These are phyloP conservation scores for Ceratobasidium sp. DNA, from an alignment of 1,284 basidiomycete species.

Conservation along the genomic window DNA sequence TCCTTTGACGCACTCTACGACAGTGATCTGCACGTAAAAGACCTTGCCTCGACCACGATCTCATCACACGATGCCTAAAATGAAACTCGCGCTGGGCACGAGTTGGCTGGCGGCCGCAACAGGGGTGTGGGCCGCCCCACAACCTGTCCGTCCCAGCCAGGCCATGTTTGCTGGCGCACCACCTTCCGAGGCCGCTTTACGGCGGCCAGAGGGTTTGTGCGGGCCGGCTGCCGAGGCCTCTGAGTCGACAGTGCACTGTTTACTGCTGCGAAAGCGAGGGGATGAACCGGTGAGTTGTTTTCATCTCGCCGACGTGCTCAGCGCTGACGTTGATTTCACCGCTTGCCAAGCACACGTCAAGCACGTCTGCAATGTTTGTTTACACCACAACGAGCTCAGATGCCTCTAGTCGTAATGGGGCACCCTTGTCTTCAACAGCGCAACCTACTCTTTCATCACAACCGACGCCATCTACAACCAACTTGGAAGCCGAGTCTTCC, in stretches of 20 bases:
- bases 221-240: background rate
- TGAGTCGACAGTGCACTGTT: background rate
- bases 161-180: constrained; percentile 1
- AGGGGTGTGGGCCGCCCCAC: constrained; percentile 25
- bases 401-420: background rate
- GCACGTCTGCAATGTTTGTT: background rate
- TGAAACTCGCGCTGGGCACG: constrained; percentile 44
- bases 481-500: constrained; percentile 2
- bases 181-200: constrained; percentile 1
- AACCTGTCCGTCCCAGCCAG: constrained; percentile 13
- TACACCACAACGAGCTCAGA: background rate
- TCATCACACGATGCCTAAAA: constrained; percentile 8
- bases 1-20: constrained; percentile 31
- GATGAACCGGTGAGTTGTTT: constrained; percentile 33
- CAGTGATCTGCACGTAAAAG: constrained; percentile 26
- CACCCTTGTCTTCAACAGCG: constrained; percentile 3
- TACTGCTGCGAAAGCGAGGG: background rate
- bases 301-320: constrained; percentile 12
- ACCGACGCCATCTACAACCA: background rate
- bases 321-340: constrained; percentile 3
- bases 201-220: background rate
- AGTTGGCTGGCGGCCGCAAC: constrained; percentile 21
- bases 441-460: constrained; percentile 16
- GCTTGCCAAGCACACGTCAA: background rate
- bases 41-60: constrained; percentile 8